These are phyloP conservation scores for Metschnikowia lunata DNA, from an alignment of 805 yeast species.

Conservation along the genomic window DNA sequence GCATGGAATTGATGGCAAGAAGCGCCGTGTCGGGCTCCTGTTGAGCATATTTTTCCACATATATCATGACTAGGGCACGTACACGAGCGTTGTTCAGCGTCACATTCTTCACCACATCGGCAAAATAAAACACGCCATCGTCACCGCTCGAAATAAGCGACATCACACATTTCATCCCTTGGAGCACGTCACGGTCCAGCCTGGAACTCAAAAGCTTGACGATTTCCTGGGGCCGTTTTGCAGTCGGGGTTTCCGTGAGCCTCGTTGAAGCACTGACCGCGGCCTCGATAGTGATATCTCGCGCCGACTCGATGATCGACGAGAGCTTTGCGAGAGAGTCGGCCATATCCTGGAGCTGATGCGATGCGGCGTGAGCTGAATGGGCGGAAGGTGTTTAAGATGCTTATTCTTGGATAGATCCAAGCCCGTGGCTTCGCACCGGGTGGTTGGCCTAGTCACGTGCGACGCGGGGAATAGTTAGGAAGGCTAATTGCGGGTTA, in stretches of 20 bases:
- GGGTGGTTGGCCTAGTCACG: no score
- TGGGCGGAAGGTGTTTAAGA: no score
- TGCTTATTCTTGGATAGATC: no score
- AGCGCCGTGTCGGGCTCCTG: constrained; percentile 85
- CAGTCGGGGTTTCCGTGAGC: constrained; percentile 57
- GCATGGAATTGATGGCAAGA: constrained; percentile 86
- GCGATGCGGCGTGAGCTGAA: no score
- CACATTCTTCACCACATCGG: constrained; percentile 86
- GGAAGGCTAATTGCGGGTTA: no score
- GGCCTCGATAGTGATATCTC: constrained; percentile 74
- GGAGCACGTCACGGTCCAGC: constrained; percentile 48
- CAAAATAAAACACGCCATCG: constrained; percentile 50
- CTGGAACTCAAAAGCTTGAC: constrained; percentile 62
- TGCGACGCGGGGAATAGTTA: no score
- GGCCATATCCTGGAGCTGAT: constrained; percentile 22
- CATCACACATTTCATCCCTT: constrained; percentile 40
- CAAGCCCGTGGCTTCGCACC: no score
- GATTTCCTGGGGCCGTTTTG: constrained; percentile 63
- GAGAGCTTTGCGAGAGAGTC: constrained; percentile 58
- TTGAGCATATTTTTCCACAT: constrained; percentile 73
- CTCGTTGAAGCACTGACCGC: constrained; percentile 73
- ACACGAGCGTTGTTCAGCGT: constrained; percentile 61
- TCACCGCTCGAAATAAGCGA: constrained; percentile 38
- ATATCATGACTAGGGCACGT: constrained; percentile 71
- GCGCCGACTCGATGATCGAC: constrained; percentile 74